A percentile compares a stretch with the other conserved stretches of the same genome.
phyloP scores from a whole-genome alignment of 352 stramenopile genomes.

The Phytophthora constricta region DNA sequence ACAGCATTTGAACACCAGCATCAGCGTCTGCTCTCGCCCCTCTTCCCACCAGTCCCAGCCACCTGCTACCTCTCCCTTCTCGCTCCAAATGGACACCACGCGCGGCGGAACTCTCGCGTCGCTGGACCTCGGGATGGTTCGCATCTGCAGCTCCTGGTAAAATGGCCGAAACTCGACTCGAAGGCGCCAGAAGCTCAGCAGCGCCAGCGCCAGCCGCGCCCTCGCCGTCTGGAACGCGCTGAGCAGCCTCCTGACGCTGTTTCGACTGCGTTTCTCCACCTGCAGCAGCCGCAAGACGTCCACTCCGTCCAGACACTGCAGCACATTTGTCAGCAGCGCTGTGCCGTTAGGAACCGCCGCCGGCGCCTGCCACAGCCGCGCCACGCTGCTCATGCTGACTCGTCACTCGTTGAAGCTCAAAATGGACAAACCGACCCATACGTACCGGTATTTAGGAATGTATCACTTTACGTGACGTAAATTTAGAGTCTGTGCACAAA shows the following conservation, averaged over 20 bases:
- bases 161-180: conserved; percentile 51
- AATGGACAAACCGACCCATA: no score
- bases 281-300: conserved; percentile 30
- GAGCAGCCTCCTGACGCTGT: conserved; percentile 29
- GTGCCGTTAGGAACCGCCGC: conserved; percentile 6
- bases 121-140: conserved; percentile 49
- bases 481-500: no score
- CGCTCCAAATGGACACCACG: conserved; percentile 61
- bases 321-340: conserved; percentile 29
- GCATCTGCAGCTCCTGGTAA: conserved; percentile 61
- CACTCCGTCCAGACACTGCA: conserved; percentile 37
- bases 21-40: not conserved
- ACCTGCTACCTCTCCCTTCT: conserved; percentile 51
- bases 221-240: conserved; percentile 28
- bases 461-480: no score
- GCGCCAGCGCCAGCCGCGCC: conserved; percentile 43
- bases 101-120: conserved; percentile 64
- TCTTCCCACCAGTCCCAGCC: not conserved
- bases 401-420: no score
- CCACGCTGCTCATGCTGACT: conserved; percentile 5
- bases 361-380: conserved; percentile 19
- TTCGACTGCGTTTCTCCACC: conserved; percentile 33
- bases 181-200: conserved; percentile 39
- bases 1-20: not conserved
- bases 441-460: no score